Evolutionary conservation across 2,329 filamentous ascomycete species (phyloP), one percentile per base, ranked within the genome.

Genomic region (Triangularia setosa): DNA sequence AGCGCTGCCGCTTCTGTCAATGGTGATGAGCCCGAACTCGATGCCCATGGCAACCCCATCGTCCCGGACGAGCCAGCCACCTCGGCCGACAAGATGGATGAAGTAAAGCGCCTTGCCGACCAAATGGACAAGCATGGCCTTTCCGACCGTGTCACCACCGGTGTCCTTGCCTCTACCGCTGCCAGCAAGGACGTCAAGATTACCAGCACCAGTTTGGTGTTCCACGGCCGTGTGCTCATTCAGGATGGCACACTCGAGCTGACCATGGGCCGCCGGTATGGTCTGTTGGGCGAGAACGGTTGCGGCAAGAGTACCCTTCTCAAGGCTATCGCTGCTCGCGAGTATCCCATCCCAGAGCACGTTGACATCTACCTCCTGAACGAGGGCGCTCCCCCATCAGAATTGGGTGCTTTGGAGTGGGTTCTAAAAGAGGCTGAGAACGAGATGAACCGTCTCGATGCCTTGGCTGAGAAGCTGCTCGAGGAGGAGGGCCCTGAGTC

Each of bases 341-440:
- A 99, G 80, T 99, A 88, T 78, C 96, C 95, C 68, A 91, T 99
- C 75, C 96, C 95, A 66, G 91, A 97, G 27, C 93, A 97, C 79
- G 85, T 99, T 78, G 96, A 99, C 79, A 96, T 99, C 79, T 99
- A 99, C 82, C 88, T 99, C 55, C 84, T 99, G 71, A 99, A 99
- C 81, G 92, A 98, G 80, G 95, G 95, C 81, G 95, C 95, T 56
- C 93, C 93, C 67, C 90, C 92, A 61, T 91, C 86, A 64, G 92
- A 98, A 0, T 81, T 93, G 60, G 95, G 96, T 75, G 95, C 95
- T 70, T 84, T 99, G 64, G 94, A 98, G 75, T 99, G 96, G 93
- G 95, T 99, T 69, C 92, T 99, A 71, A 92, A 81, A 69, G 93
- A 99, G 83, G 95, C 95, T 33, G 90, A 98, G 83, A 89, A 88